Evolutionary conservation across 2,329 filamentous ascomycete species (phyloP), one percentile per base, ranked within the genome.

Genomic region (Neonectria coccinea): DNA sequence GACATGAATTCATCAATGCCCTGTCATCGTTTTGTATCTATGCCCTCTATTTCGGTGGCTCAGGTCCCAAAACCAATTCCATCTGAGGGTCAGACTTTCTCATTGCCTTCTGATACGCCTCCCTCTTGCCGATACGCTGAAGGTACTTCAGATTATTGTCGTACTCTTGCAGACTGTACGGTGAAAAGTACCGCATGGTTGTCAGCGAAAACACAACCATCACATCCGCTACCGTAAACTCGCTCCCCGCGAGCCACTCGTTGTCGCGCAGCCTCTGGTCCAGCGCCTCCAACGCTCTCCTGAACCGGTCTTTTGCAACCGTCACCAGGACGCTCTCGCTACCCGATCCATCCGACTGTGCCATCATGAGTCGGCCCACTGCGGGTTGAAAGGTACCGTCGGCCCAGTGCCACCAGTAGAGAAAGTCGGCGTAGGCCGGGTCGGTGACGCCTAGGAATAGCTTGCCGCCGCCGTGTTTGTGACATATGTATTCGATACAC

Each of bases 141-240:
- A 88, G 70, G 65, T 84, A 89, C 1, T 65, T 69, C 33, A 87
- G 54, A 5, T 88, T 78, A 51, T 79, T 79, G 1, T 74, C 67
- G 66, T 85, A 84, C 1, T 70, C 74, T 2, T 64, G 68, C 53
- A 88, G 67, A 55, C 80, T 78, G 50, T 78, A 79, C 1, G 81
- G 80, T 25, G 76, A 76, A 67, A 87, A 90, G 52, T 80, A 79
- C 16, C 89, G 80, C 82, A 88, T 84, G 2, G 88, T 91, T 1
- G 88, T 90, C 39, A 92, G 77, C 14, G 82, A 80, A 70, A 85
- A 90, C 0, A 89, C 81, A 5, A 78, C 79, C 88, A 92, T 91
- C 42, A 91, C 80, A 75, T 92, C 90, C 1, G 90, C 90, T 1
- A 82, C 87, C 0, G 87, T 91, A 62, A 92, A 87, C 55, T 88